Conservation (phyloP, 2,329 filamentous ascomycete species). For the Endocalyx cinctus region DNA sequence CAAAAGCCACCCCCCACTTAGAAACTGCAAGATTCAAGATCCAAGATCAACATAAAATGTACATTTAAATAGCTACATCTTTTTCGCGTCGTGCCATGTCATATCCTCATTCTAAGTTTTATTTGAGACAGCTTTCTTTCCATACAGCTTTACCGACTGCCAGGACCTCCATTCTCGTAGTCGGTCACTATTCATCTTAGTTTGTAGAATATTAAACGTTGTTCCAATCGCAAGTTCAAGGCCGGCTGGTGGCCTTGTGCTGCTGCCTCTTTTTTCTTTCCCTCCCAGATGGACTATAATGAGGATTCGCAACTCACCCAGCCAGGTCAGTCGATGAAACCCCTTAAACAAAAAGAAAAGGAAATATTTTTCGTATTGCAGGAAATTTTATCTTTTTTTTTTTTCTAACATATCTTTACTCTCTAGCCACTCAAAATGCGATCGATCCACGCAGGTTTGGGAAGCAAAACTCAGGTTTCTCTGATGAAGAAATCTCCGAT, state of each 20-base stretch:
- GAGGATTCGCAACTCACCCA: conserved; percentile 28
- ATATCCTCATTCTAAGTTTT: no score
- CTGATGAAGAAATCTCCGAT: conserved; percentile 77
- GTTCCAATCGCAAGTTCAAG: no score
- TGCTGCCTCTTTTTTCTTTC: conserved; percentile 1
- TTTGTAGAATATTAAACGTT: no score
- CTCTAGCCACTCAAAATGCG: conserved; percentile 68
- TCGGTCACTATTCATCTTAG: conserved; percentile 17
- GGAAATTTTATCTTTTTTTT: neutral
- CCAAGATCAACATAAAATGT: no score
- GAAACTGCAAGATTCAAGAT: no score
- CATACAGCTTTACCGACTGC: no score
- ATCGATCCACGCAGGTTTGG: conserved; percentile 77
- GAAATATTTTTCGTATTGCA: neutral
- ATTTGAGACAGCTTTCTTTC: no score
- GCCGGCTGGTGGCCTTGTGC: conserved; percentile 12
- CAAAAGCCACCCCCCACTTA: no score
- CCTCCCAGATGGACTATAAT: conserved; percentile 22
- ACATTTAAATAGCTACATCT: no score
- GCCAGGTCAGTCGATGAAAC: conserved; percentile 27
- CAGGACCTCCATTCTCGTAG: conserved; percentile 18
- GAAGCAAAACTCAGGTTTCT: conserved; percentile 76
- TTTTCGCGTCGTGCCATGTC: no score
- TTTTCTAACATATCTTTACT: conserved; percentile 2
- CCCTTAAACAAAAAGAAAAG: no score